Conservation (phyloP, 805 yeast genomes). For the Pichia nakasei region DNA sequence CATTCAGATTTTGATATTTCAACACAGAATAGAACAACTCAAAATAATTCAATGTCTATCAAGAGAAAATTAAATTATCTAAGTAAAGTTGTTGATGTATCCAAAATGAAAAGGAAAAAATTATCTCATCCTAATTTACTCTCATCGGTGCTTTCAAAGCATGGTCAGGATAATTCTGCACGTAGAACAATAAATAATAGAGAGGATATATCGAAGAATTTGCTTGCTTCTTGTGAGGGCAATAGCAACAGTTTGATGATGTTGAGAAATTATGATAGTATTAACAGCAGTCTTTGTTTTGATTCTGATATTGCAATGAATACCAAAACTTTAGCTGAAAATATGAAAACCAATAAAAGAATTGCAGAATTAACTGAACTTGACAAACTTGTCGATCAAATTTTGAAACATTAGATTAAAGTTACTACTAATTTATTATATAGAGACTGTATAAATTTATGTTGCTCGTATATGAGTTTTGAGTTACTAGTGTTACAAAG, state of each 20-base stretch:
- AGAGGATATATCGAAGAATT: background rate
- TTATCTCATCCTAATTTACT: background rate
- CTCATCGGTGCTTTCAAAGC: background rate
- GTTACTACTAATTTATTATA: too few relatives aligned
- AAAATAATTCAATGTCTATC: background rate
- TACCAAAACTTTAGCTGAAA: background rate
- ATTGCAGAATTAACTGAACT: slow-evolving; percentile 14
- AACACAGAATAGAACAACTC: background rate
- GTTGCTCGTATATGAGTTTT: background rate
- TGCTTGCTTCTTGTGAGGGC: too few relatives aligned
- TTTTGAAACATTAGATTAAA: slow-evolving; percentile 13
- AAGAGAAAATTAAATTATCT: slow-evolving; percentile 3
- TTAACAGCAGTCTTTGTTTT: background rate
- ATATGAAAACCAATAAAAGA: slow-evolving; percentile 1
- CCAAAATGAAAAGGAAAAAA: slow-evolving; percentile 1
- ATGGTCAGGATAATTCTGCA: background rate
- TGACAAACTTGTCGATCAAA: slow-evolving; percentile 19
- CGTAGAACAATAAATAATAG: background rate
- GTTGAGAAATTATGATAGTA: background rate
- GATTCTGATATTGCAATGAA: background rate
- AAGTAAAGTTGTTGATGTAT: background rate
- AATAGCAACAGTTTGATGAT: slow-evolving; percentile 4
- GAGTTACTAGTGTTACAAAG: background rate
- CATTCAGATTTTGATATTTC: background rate
- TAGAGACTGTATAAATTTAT: background rate